Percentiles rank a stretch among this genome's conserved stretches.
Evolutionary conservation across 805 yeast genomes (phyloP).

Genomic region (Lipomyces sp.): DNA sequence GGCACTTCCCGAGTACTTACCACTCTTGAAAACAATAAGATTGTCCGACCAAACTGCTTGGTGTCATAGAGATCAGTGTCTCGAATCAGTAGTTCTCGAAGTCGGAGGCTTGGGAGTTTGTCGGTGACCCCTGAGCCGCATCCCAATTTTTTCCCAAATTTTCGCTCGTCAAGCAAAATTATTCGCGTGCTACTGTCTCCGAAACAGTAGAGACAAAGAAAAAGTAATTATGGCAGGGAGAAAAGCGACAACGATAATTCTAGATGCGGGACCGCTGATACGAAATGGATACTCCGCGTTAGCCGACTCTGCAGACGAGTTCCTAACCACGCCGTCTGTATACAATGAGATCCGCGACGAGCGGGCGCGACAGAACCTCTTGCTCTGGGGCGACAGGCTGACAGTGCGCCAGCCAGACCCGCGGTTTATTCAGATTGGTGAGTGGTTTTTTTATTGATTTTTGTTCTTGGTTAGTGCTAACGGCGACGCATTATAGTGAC

Average conservation of each 20-base stretch:
- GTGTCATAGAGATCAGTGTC: no score
- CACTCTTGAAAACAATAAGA: no score
- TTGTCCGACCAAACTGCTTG: no score
- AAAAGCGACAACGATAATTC: slow-evolving; percentile 59
- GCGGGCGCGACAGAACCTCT: slow-evolving; percentile 70
- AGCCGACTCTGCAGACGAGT: slow-evolving; percentile 63
- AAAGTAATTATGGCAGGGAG: no score
- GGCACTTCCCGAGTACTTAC: no score
- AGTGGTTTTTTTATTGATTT: neutral
- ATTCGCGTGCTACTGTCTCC: no score
- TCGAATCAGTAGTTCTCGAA: no score
- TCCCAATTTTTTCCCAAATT: no score
- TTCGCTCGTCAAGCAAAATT: no score
- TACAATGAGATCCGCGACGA: slow-evolving; percentile 83
- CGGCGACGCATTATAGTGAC: slow-evolving; percentile 53
- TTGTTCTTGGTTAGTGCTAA: slow-evolving; percentile 18
- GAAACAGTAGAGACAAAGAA: no score
- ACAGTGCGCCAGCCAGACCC: slow-evolving; percentile 70
- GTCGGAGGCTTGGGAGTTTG: no score
- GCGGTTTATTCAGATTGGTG: slow-evolving; percentile 49
- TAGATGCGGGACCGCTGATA: slow-evolving; percentile 95
- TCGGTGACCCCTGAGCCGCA: no score
- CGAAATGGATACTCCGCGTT: slow-evolving; percentile 76
- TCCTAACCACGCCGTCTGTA: slow-evolving; percentile 91
- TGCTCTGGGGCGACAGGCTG: slow-evolving; percentile 74